phyloP scores from a whole-genome alignment of 2,329 filamentous ascomycete genomes.

The Alternaria rosae region DNA sequence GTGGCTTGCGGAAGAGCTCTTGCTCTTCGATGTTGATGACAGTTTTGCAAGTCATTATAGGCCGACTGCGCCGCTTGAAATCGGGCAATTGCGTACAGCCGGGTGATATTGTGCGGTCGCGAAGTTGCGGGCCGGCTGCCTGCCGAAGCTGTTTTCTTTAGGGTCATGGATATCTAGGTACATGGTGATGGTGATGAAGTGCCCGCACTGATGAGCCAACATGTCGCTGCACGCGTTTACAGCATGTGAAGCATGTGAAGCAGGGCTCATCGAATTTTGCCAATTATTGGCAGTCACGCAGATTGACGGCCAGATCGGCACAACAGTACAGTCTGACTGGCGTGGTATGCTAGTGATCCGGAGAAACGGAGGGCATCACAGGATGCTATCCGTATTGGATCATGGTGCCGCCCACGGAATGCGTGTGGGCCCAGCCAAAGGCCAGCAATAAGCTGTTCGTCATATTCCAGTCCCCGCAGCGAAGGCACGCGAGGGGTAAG shows the following conservation, averaged over 20 bases:
- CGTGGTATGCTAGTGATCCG: constrained; percentile 29
- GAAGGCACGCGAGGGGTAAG: constrained; percentile 36
- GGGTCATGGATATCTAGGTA: not conserved
- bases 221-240: not conserved
- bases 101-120: not conserved
- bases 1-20: not conserved
- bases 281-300: not conserved
- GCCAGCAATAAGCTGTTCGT: constrained; percentile 31
- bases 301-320: constrained; percentile 16
- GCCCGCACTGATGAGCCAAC: constrained; percentile 5
- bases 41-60: not conserved
- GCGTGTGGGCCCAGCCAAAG: constrained; percentile 42
- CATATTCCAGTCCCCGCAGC: constrained; percentile 46
- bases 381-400: constrained; percentile 24
- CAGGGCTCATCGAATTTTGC: not conserved
- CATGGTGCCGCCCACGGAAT: constrained; percentile 21
- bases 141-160: not conserved
- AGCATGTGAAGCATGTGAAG: not conserved
- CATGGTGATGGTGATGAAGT: constrained; percentile 2
- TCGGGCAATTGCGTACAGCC: not conserved
- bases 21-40: not conserved
- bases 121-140: constrained; percentile 1
- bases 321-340: constrained; percentile 8
- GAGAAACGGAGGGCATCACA: constrained; percentile 34
- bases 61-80: not conserved